These are phyloP conservation scores for Cyberlindnera japonica DNA, from an alignment of 805 yeast species.

Conservation along the genomic window DNA sequence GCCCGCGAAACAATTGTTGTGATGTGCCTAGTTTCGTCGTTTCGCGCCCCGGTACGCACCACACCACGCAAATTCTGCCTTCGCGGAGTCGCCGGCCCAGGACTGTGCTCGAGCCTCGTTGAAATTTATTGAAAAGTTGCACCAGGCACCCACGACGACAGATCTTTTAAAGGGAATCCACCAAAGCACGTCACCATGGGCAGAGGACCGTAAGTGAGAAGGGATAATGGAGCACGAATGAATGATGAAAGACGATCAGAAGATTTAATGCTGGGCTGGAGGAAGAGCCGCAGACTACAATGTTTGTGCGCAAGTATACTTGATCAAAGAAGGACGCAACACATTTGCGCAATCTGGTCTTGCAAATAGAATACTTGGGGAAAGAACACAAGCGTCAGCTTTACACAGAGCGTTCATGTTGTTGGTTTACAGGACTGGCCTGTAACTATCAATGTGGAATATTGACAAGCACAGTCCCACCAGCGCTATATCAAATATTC, in stretches of 20 bases:
- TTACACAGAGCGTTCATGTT: no score
- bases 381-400: neutral
- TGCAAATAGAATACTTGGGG: no score
- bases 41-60: slow-evolving; percentile 6
- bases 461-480: no score
- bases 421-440: no score
- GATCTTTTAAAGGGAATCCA: slow-evolving; percentile 1
- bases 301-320: neutral
- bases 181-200: slow-evolving; percentile 27
- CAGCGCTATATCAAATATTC: no score
- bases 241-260: neutral
- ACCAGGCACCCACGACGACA: neutral
- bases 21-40: no score
- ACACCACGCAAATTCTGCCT: slow-evolving; percentile 13
- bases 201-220: slow-evolving; percentile 31
- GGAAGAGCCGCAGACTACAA: no score
- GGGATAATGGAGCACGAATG: neutral
- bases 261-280: no score
- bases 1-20: no score
- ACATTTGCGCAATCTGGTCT: no score
- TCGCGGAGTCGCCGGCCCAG: slow-evolving; percentile 2
- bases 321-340: neutral
- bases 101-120: slow-evolving; percentile 3
- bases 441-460: no score
- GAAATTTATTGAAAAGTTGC: slow-evolving; percentile 17